Base-by-base conservation (phyloP, 345 rosid genomes). In the Atalantia buxifolia region DNA sequence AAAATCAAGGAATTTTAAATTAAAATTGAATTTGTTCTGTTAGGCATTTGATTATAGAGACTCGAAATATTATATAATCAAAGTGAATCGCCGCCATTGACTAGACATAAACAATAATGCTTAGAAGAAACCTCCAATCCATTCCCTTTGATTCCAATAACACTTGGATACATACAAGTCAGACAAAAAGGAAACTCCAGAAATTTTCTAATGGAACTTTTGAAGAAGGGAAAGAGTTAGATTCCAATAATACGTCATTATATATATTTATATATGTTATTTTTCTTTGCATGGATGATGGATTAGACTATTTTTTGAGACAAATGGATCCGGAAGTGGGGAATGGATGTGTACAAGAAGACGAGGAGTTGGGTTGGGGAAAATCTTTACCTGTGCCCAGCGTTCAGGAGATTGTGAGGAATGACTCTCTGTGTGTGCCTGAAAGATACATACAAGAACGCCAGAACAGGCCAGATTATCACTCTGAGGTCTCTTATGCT, bases 331-430 rank as follows among this genome's bases (percentile, higher is more conserved):
- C 60, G 10, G 27, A 62, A 62, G 69, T 40, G 28, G 60, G 42
- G 7, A 59, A 10, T 60, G 36, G 25, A 27, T 40, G 2, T 42
- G 61, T n/a, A 2, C 21, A 82, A 70, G 74, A 67, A 72, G 59
- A 72, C 36, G 73, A 50, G 72, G 63, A 33, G 27, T 33, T 55
- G 55, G 80, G 76, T 50, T 79, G 63, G 38, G 80, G 83, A 31
- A 19, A 57, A 45, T 76, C 83, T 53, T 79, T 83, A 60, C 76
- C 73, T 9, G 76, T 66, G 9, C 83, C 76, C 0, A 31, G 81
- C 25, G 77, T 79, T 8, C 85, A 71, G 63, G 83, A 83, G 63
- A 66, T 76, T 10, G 81, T 68, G 72, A 73, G 76, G 10, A 79
- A 76, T 27, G 77, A 79, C 21, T 55, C 79, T 38, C 21, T 19